These are phyloP conservation scores for Cladophialophora carrionii DNA, from an alignment of 2,329 filamentous ascomycete genomes.

Conservation along the genomic window DNA sequence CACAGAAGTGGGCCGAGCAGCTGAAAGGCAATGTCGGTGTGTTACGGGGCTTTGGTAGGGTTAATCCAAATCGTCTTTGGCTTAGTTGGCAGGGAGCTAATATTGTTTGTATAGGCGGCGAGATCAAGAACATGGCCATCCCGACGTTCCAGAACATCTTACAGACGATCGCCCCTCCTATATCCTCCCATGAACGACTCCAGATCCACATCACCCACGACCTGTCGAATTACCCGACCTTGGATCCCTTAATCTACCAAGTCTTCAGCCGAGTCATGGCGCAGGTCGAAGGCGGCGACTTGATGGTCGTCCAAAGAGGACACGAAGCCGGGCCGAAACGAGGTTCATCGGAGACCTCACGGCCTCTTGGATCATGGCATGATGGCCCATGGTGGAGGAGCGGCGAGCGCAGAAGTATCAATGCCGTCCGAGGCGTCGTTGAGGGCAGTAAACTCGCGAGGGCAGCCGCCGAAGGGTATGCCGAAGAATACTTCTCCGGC, in stretches of 20 bases:
- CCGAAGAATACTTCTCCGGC: constrained; percentile 78
- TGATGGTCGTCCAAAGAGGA: constrained; percentile 91
- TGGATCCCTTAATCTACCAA: constrained; percentile 87
- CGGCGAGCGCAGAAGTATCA: constrained; percentile 71
- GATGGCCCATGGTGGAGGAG: constrained; percentile 95
- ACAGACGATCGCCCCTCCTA: constrained; percentile 92
- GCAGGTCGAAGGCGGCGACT: constrained; percentile 96
- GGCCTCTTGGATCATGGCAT: constrained; percentile 72
- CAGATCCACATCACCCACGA: constrained; percentile 98
- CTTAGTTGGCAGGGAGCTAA: constrained; percentile 3
- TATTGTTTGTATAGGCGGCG: constrained; percentile 66
- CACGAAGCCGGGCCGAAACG: constrained; percentile 77
- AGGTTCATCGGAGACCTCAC: constrained; percentile 59
- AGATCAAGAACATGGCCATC: constrained; percentile 80
- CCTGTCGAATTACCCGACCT: constrained; percentile 87
- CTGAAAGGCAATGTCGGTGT: constrained; percentile 85
- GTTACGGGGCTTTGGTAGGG: constrained; percentile 72
- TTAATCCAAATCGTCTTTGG: background rate
- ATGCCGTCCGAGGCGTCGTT: constrained; percentile 74
- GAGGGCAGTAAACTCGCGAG: constrained; percentile 91
- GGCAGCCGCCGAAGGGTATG: constrained; percentile 85
- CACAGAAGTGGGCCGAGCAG: constrained; percentile 93
- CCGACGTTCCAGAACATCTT: constrained; percentile 95
- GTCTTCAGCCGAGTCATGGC: constrained; percentile 96
- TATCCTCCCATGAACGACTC: constrained; percentile 93